Evolutionary conservation across 768 basidiomycete species (phyloP).

Genomic region (Suillus occidentalis): DNA sequence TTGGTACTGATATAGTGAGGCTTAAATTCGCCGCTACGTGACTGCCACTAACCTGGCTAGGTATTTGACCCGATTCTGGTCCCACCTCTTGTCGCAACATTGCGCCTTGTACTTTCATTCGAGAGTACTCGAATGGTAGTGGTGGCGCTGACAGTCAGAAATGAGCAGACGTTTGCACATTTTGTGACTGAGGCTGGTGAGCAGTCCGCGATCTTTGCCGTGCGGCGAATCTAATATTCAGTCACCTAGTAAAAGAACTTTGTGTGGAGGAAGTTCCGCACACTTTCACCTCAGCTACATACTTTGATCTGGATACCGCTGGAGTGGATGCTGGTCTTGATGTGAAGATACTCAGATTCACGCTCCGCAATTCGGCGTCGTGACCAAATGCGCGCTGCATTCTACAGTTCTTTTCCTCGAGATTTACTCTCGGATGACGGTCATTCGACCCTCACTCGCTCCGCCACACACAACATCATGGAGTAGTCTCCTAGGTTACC

Average conservation of each 20-base stretch:
- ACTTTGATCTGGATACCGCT: constrained; percentile 25
- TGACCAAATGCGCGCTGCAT: neutral
- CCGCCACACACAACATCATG: neutral
- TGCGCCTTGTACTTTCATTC: constrained; percentile 35
- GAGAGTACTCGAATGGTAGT: constrained; percentile 20
- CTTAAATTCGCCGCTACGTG: neutral
- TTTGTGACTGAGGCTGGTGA: constrained; percentile 43
- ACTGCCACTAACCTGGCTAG: constrained; percentile 34
- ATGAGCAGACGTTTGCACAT: constrained; percentile 46
- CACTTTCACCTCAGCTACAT: constrained; percentile 9
- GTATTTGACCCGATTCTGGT: constrained; percentile 69
- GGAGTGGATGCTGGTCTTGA: constrained; percentile 34
- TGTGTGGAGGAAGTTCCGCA: constrained; percentile 29
- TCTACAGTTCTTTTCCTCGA: neutral
- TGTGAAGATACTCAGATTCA: constrained; percentile 49
- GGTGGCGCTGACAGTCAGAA: constrained; percentile 52
- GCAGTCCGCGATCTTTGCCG: neutral
- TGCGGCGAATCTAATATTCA: constrained; percentile 3
- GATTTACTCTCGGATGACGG: neutral
- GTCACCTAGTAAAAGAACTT: constrained; percentile 22
- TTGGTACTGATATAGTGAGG: constrained; percentile 71
- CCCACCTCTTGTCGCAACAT: constrained; percentile 51
- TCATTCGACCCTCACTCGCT: neutral
- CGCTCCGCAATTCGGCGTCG: neutral
- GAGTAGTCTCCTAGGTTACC: neutral